These are phyloP conservation scores for Gossypium mustelinum DNA, from an alignment of 345 rosid species.

Conservation along the genomic window DNA sequence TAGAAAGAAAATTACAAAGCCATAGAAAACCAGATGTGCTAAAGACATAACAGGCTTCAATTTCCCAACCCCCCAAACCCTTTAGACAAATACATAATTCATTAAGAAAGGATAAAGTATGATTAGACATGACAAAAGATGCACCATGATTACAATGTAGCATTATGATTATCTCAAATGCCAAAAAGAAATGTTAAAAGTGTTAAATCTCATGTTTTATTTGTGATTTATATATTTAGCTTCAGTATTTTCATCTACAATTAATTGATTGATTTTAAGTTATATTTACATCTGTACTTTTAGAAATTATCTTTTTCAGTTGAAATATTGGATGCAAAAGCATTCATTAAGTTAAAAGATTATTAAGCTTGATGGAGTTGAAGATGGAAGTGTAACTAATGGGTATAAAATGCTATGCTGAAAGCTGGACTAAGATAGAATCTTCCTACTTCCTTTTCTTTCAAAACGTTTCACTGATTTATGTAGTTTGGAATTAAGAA, in stretches of 20 bases:
- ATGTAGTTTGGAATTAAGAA: not conserved
- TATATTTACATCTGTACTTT: not conserved
- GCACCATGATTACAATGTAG: constrained; percentile 4
- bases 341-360: not conserved
- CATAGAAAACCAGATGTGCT: constrained; percentile 19
- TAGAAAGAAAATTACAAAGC: constrained; percentile 16
- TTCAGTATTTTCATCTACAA: not conserved
- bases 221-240: not conserved
- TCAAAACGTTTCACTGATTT: not conserved
- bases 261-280: not conserved
- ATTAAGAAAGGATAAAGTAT: constrained; percentile 8
- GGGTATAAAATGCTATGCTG: not conserved
- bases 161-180: not conserved
- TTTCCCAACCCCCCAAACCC: constrained; percentile 20
- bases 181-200: constrained; percentile 12
- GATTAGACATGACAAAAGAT: constrained; percentile 14
- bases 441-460: constrained; percentile 2
- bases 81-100: constrained; percentile 26
- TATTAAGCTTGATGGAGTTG: not conserved
- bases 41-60: constrained; percentile 27
- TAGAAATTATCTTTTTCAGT: not conserved
- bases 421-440: not conserved
- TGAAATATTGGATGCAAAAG: not conserved
- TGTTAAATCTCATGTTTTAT: not conserved
- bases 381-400: constrained; percentile 7